A percentile compares a stretch with the other conserved stretches of the same genome.
phyloP scores from a whole-genome alignment of 2,329 filamentous ascomycete species.

The Pleurostoma richardsiae region DNA sequence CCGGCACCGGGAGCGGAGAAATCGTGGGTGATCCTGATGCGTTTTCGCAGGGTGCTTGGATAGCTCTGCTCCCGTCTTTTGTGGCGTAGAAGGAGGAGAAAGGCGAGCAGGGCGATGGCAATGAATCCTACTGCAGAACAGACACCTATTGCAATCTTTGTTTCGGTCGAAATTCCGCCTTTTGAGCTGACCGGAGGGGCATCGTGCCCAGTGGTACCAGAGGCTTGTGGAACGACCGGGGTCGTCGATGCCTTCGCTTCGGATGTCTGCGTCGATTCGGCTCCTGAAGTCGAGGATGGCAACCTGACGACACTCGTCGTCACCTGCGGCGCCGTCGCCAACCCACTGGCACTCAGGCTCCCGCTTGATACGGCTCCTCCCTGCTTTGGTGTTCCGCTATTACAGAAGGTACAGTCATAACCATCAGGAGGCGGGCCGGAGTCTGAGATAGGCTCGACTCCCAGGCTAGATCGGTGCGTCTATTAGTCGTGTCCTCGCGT shows the following conservation, averaged over 20 bases:
- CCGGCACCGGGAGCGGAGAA: constrained; percentile 15
- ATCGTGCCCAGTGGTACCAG: constrained; percentile 9
- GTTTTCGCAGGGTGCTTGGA: constrained; percentile 6
- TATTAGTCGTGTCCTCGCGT: not conserved
- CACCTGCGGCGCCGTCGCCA: too few relatives aligned
- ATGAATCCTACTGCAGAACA: constrained; percentile 32
- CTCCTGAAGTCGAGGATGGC: not conserved
- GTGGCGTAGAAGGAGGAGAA: constrained; percentile 30
- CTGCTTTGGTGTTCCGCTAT: constrained; percentile 1
- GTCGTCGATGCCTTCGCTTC: not conserved
- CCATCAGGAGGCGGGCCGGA: constrained; percentile 26
- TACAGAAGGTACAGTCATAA: constrained; percentile 19
- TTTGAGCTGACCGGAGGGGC: constrained; percentile 10
- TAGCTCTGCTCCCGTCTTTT: constrained; percentile 13
- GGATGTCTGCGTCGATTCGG: constrained; percentile 3
- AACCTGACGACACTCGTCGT: too few relatives aligned
- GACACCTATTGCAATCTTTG: constrained; percentile 39
- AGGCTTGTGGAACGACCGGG: constrained; percentile 3
- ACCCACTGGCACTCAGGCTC: not conserved
- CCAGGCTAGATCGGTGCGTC: constrained; percentile 16
- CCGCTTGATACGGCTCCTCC: not conserved
- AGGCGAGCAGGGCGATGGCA: constrained; percentile 26
- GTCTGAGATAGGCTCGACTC: constrained; percentile 21
- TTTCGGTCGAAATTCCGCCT: constrained; percentile 26
- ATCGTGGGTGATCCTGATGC: constrained; percentile 12